A percentile compares a stretch with the other conserved stretches of the same genome.
These are phyloP conservation scores for Lactarius vividus DNA, from an alignment of 768 basidiomycete genomes.

Conservation along the genomic window DNA sequence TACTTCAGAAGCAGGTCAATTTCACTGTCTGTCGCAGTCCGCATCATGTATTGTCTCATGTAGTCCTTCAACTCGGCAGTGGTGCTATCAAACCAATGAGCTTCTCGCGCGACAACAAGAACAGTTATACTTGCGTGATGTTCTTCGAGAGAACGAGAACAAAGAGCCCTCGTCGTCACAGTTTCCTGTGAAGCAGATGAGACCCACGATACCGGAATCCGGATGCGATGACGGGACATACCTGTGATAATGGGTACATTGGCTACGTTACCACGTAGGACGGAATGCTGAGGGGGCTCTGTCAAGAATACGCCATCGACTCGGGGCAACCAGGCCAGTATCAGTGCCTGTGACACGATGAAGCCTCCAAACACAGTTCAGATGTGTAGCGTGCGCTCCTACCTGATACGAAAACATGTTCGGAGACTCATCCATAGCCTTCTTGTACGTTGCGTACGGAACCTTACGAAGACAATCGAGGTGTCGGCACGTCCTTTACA, in stretches of 20 bases:
- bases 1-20: constrained; percentile 27
- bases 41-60: constrained; percentile 30
- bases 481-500: constrained; percentile 39
- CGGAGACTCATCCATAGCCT: constrained; percentile 37
- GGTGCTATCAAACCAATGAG: background rate
- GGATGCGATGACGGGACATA: background rate
- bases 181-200: constrained; percentile 37
- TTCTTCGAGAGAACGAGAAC: constrained; percentile 33
- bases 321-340: constrained; percentile 31
- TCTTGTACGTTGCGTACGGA: constrained; percentile 34
- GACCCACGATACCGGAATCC: background rate
- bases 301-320: constrained; percentile 32
- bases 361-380: background rate
- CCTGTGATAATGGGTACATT: constrained; percentile 30
- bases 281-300: constrained; percentile 28
- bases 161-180: constrained; percentile 60
- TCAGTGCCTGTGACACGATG: constrained; percentile 26
- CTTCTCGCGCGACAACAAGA: background rate
- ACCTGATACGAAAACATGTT: constrained; percentile 37
- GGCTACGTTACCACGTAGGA: constrained; percentile 26
- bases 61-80: constrained; percentile 7
- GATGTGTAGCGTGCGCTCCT: background rate
- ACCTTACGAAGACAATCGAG: constrained; percentile 44
- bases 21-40: constrained; percentile 24
- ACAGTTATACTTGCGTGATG: constrained; percentile 32